Evolutionary conservation across 1,284 basidiomycete genomes (phyloP).

Genomic region (Ceratobasidium sp.): DNA sequence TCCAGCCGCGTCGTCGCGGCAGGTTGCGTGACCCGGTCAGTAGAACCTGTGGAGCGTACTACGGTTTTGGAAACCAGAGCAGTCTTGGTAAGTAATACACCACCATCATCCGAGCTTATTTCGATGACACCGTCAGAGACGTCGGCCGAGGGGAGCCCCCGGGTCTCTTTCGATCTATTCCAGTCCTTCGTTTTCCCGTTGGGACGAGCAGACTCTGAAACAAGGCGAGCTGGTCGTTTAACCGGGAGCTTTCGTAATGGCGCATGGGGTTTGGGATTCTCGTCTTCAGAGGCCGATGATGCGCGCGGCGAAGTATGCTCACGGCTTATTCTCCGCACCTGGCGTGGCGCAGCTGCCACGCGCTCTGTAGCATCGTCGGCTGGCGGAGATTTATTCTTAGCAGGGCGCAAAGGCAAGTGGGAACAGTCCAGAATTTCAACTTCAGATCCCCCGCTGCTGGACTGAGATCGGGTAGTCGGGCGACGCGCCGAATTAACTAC

Average conservation of each 20-base stretch:
- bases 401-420: not conserved
- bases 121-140: slow-evolving; percentile 10
- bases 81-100: not conserved
- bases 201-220: not conserved
- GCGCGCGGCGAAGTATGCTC: slow-evolving; percentile 14
- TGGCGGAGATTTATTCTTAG: slow-evolving; percentile 4
- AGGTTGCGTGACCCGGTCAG: not conserved
- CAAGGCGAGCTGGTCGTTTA: not conserved
- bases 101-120: slow-evolving; percentile 29
- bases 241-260: not conserved
- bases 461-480: slow-evolving; percentile 15
- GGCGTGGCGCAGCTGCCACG: not conserved
- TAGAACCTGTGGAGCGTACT: not conserved
- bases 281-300: slow-evolving; percentile 23
- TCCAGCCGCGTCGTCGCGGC: not conserved
- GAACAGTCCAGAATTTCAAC: slow-evolving; percentile 28
- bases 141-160: not conserved
- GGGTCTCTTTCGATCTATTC: not conserved
- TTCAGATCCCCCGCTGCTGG: slow-evolving; percentile 22
- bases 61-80: not conserved
- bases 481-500: not conserved
- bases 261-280: not conserved
- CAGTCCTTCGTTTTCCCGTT: not conserved
- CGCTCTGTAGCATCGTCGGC: not conserved
- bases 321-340: not conserved